Base-by-base conservation (phyloP, 163 green algal species). In the Trebouxia gelatinosa region DNA sequence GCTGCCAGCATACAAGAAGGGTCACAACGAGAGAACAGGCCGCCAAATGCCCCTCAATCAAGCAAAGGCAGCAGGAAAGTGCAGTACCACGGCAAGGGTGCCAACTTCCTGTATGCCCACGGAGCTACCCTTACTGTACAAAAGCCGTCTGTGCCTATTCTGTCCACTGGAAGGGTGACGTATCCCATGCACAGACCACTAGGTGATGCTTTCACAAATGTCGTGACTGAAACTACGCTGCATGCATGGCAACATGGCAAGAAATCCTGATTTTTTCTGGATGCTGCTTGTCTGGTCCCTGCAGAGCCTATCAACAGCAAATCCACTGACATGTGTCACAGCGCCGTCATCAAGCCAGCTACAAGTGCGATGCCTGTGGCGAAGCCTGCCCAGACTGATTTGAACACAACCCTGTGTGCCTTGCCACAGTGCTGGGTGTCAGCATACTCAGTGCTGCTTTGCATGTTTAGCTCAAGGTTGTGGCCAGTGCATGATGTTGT, bases 151-250 rank as follows among this genome's bases (percentile, higher is more conserved):
- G 79, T 95, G 32, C 79, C 92, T 5, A 78, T 97, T 23, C 83
- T 97, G 61, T 92, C 87, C n/a, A 93, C 75, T 40, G 91, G 92
- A 37, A 89, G 87, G 40, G 89, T 94, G 66, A 87, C 85, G 11
- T 93, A 93, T 80, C 92, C 91, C 6, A 93, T 89, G 85, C 90
- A 93, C 78, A 80, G 87, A 68, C 82, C 88, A 1, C 50, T 92
- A 71, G 87, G 85, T 91, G 67, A 70, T 62, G n/a, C n/a, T n/a
- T n/a, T n/a, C 32, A 38, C 5, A 21, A 40, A 23, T 32, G 40
- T 67, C 5, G n/a, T 67, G 23, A 0, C 5, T 11, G 17, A 19
- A 59, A 59, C 19, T 2, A 23, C 48, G n/a, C 16, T 66, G 57
- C 61, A 46, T 70, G 29, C 28, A 11, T 31, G 26, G 19, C 5